phyloP scores from a whole-genome alignment of 371 early-diverging fungal species.

The Syncephalis plumigaleata region DNA sequence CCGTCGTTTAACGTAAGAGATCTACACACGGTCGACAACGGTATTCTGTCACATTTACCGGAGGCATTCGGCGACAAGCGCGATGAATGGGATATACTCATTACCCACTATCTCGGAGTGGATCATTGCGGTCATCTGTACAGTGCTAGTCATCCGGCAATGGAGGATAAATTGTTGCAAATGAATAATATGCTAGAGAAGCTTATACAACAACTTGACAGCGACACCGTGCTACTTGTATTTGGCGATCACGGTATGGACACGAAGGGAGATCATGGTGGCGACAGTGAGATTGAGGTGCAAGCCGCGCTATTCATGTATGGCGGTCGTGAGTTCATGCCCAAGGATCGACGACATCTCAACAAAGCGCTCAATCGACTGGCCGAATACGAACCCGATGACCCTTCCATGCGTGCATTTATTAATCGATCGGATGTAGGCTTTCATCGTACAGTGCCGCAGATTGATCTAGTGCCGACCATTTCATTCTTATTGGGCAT shows the following conservation, averaged over 20 bases:
- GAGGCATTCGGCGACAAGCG: background rate
- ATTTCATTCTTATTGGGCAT: constrained; percentile 46
- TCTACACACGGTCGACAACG: constrained; percentile 85
- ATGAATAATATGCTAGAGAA: constrained; percentile 63
- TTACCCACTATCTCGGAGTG: constrained; percentile 89
- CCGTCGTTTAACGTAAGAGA: constrained; percentile 87
- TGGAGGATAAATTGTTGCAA: constrained; percentile 64
- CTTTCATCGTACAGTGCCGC: constrained; percentile 30
- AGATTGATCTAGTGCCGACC: constrained; percentile 76
- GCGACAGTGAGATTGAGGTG: constrained; percentile 78
- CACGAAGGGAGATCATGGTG: constrained; percentile 96
- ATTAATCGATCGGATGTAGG: constrained; percentile 1
- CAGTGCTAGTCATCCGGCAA: constrained; percentile 74
- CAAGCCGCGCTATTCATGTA: constrained; percentile 74
- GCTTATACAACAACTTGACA: constrained; percentile 47
- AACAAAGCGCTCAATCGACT: background rate
- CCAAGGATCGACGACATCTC: background rate
- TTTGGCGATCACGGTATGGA: constrained; percentile 99
- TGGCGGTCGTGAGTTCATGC: constrained; percentile 20
- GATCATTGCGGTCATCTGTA: constrained; percentile 94
- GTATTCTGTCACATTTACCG: constrained; percentile 22
- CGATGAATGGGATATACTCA: constrained; percentile 48
- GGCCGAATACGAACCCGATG: constrained; percentile 1
- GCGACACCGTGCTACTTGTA: constrained; percentile 80
- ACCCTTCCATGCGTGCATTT: background rate